phyloP scores from a whole-genome alignment of 257 asterid species.

The Solanum pinnatisectum region DNA sequence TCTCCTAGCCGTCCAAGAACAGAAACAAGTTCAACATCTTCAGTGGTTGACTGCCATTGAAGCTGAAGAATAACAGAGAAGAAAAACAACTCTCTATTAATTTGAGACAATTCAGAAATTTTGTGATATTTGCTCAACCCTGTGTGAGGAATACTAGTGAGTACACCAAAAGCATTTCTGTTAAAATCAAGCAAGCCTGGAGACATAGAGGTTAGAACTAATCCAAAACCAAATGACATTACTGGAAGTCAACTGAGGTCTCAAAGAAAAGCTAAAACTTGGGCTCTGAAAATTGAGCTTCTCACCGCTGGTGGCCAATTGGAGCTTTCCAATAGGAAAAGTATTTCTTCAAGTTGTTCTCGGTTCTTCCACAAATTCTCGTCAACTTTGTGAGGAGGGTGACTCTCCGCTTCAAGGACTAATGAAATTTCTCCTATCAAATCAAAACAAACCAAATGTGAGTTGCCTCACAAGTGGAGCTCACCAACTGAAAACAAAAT shows the following conservation, averaged over 20 bases:
- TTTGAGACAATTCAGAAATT: neutral
- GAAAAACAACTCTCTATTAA: neutral
- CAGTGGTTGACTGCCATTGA: conserved; percentile 36
- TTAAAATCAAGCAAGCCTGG: neutral
- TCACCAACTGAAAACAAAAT: neutral
- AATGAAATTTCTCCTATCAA: conserved; percentile 54
- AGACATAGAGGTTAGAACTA: neutral
- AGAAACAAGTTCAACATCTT: conserved; percentile 45
- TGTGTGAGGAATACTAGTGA: neutral
- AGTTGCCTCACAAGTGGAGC: neutral
- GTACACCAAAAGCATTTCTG: neutral
- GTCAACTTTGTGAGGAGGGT: conserved; percentile 93
- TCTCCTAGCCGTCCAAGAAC: conserved; percentile 45
- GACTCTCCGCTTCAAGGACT: conserved; percentile 59
- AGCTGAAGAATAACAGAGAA: conserved; percentile 30
- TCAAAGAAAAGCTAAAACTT: neutral
- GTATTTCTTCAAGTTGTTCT: conserved; percentile 88
- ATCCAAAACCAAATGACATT: neutral
- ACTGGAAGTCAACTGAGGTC: neutral
- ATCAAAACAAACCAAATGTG: neutral
- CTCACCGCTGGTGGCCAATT: conserved; percentile 68
- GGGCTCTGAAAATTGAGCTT: conserved; percentile 1
- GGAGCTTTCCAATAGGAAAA: conserved; percentile 46
- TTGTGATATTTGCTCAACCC: neutral
- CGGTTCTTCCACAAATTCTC: conserved; percentile 96